A percentile compares a stretch with the other conserved stretches of the same genome.
Conservation (phyloP, 805 yeast species). For the Candida saitoana region DNA sequence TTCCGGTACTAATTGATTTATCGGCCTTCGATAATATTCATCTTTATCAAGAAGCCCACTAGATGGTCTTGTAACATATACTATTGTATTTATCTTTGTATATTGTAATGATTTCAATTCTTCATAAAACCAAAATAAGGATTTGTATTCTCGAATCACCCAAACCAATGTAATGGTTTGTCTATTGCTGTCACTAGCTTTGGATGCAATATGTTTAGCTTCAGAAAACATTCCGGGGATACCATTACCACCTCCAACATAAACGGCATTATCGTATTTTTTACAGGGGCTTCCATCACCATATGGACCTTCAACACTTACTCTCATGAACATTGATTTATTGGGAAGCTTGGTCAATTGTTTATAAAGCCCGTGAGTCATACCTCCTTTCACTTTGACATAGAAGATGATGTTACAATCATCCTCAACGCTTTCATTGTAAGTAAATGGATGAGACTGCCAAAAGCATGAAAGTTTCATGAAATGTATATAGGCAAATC, state of each 20-base stretch:
- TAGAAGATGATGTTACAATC: constrained; percentile 24
- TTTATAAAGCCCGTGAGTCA: constrained; percentile 21
- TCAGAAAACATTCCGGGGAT: constrained; percentile 40
- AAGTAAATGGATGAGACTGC: constrained; percentile 70
- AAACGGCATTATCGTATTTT: constrained; percentile 25
- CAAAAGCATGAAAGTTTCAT: constrained; percentile 45
- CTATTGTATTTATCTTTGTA: constrained; percentile 25
- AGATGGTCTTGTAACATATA: constrained; percentile 28
- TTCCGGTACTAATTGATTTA: neutral
- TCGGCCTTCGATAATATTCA: neutral
- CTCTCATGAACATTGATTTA: constrained; percentile 19
- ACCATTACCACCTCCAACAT: constrained; percentile 41
- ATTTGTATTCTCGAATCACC: constrained; percentile 56
- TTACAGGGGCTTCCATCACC: constrained; percentile 33
- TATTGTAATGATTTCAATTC: constrained; percentile 33
- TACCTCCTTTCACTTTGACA: constrained; percentile 32
- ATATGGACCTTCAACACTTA: constrained; percentile 37
- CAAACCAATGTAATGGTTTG: constrained; percentile 49
- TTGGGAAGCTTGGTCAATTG: constrained; percentile 17
- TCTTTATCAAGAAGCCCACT: neutral
- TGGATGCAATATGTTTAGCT: constrained; percentile 17
- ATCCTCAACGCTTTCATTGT: constrained; percentile 17
- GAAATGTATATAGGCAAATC: constrained; percentile 56
- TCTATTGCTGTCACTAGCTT: constrained; percentile 14
- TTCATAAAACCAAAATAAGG: constrained; percentile 47